These are phyloP conservation scores for Cicer yamashitae DNA, from an alignment of 306 rosid species.

Conservation along the genomic window DNA sequence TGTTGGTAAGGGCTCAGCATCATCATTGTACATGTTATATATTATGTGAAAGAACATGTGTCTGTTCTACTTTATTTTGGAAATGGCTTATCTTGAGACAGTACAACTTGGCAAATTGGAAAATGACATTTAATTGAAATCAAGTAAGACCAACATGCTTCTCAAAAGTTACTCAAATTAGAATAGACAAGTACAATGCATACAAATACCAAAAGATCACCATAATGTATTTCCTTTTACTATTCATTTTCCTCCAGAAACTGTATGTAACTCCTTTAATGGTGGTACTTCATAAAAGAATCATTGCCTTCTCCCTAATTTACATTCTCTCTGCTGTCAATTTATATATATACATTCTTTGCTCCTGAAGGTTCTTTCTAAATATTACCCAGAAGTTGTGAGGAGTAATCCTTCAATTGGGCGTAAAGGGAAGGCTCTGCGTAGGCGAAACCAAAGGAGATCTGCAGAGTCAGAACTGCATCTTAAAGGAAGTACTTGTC, in stretches of 20 bases:
- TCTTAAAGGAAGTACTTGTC: constrained; percentile 48
- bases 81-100: not conserved
- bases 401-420: constrained; percentile 76
- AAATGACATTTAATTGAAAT: constrained; percentile 1
- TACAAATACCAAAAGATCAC: constrained; percentile 20
- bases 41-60: not conserved
- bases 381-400: constrained; percentile 70
- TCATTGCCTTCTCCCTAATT: constrained; percentile 12
- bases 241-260: constrained; percentile 2
- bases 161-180: constrained; percentile 26
- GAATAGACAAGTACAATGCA: not conserved
- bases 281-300: constrained; percentile 8
- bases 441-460: constrained; percentile 65
- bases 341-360: constrained; percentile 10
- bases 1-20: constrained; percentile 16
- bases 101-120: not conserved
- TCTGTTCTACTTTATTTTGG: not conserved
- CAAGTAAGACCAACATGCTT: constrained; percentile 2
- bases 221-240: constrained; percentile 21
- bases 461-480: constrained; percentile 44
- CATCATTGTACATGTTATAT: not conserved
- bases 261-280: constrained; percentile 14
- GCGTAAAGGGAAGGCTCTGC: constrained; percentile 96
- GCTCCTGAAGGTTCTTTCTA: constrained; percentile 69
- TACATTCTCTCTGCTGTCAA: constrained; percentile 19